Base-by-base conservation (phyloP, 345 rosid species). In the Xanthoceras sorbifolium region DNA sequence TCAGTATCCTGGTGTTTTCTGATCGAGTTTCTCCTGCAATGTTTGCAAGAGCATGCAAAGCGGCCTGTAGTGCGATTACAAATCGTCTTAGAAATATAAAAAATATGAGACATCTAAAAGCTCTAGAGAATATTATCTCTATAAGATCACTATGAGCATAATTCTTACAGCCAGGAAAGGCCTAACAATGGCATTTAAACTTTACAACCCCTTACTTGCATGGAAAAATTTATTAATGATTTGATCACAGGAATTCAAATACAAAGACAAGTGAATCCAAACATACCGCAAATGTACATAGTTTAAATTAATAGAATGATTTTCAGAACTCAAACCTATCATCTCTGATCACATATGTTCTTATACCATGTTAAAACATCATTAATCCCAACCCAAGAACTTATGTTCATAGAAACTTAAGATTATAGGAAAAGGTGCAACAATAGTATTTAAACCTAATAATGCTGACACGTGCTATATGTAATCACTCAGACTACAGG, bases 1-100 rank as follows among this genome's bases (percentile, higher is more conserved):
- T 84, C 64, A 93, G 84, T 72, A 91, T 71, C 23, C 73, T 76
- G 67, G 78, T 82, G 74, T 81, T 83, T 23, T 84, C 92, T 38
- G 91, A 68, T 31, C 93, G 89, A 65, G 82, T 64, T 84, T 92
- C 93, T 75, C 98, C 99, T 11, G 88, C 86, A 17, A 93, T 85
- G 82, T 91, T 85, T 69, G 88, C 99, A 76, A 93, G 84, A 77
- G 96, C 89, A 79, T 90, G 93, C 76, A 95, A 79, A 54, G 96
- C 96, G 80, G 97, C 94, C 99, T 93, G 88, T 28, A 31, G 76
- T 64, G 65, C 69, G 80, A 84, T 80, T 50, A 69, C 69, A 78
- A 69, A 78, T 69, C 23, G 74, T 36, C 25, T 73, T 36, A 78
- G 60, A 36, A 44, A 81, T 22, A 26, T 36, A 68, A 1, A 46